Evolutionary conservation across 108 stramenopile species (phyloP).

Genomic region (Nitzschia palea): DNA sequence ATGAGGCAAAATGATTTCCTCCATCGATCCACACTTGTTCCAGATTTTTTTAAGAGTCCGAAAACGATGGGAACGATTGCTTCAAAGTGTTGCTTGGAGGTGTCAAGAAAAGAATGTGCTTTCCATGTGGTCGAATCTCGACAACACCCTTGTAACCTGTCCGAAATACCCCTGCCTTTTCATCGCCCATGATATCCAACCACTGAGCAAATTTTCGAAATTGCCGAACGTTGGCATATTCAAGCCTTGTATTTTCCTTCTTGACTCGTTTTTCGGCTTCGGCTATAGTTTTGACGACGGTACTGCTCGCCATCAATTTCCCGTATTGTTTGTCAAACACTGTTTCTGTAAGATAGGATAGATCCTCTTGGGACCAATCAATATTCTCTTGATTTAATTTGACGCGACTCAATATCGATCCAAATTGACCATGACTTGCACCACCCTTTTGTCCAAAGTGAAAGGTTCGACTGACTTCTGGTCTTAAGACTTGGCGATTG

Average conservation of each 20-base stretch:
- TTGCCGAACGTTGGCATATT: conserved; percentile 45
- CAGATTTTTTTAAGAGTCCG: too few relatives aligned
- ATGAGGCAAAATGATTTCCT: too few relatives aligned
- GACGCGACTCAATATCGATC: conserved; percentile 45
- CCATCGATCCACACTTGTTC: too few relatives aligned
- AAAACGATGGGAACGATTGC: conserved; percentile 2
- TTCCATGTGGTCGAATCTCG: conserved; percentile 47
- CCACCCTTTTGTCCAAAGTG: conserved; percentile 82
- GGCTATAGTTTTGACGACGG: conserved; percentile 28
- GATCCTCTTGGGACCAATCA: conserved; percentile 65
- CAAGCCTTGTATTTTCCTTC: conserved; percentile 43
- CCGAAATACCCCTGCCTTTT: conserved; percentile 89
- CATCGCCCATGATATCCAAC: conserved; percentile 81
- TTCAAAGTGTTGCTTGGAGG: background rate
- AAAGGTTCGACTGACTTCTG: conserved; percentile 84
- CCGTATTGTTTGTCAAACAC: conserved; percentile 50
- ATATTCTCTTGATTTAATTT: conserved; percentile 55
- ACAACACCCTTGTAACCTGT: conserved; percentile 94
- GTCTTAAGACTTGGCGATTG: conserved; percentile 80
- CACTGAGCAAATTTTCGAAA: conserved; percentile 53
- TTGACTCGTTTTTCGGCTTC: conserved; percentile 44
- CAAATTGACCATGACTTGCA: conserved; percentile 59
- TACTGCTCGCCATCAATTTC: conserved; percentile 41
- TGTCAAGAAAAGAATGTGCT: conserved; percentile 49
- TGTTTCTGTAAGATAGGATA: conserved; percentile 56